Evolutionary conservation across 164 flowering plant species (phyloP).

Genomic region (Chloranthus sessilifolius): DNA sequence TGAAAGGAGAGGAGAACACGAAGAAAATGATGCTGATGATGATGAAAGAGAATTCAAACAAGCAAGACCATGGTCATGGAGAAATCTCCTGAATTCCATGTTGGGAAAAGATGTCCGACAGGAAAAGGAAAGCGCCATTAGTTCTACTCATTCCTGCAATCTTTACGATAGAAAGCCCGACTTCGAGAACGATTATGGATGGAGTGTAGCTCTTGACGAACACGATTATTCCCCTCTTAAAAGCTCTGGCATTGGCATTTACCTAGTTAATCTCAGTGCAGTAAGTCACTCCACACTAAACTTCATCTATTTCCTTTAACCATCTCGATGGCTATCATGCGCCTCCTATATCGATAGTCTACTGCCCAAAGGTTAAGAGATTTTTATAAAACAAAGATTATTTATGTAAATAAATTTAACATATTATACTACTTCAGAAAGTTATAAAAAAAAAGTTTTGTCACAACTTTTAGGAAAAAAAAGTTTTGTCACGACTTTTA

Average conservation of each 20-base stretch:
- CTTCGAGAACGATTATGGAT: constrained; percentile 73
- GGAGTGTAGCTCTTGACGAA: constrained; percentile 68
- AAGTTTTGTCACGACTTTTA: no score
- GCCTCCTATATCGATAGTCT: no score
- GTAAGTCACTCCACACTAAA: constrained; percentile 32
- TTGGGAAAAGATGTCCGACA: constrained; percentile 14
- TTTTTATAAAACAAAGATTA: no score
- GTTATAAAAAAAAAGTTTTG: no score
- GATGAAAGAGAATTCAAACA: constrained; percentile 12
- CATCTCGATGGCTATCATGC: no score
- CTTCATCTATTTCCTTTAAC: no score
- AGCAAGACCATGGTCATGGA: constrained; percentile 45
- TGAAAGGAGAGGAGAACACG: neutral
- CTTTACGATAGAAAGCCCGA: constrained; percentile 51
- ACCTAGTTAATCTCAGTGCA: constrained; percentile 76
- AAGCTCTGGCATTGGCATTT: constrained; percentile 59
- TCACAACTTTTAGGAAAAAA: no score
- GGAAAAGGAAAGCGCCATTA: constrained; percentile 1
- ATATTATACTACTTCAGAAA: no score
- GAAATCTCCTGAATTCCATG: constrained; percentile 45
- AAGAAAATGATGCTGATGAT: constrained; percentile 1
- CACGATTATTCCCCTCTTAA: constrained; percentile 52
- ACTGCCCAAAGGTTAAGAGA: no score
- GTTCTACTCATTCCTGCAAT: constrained; percentile 52
- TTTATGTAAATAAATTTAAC: no score